Percentiles rank a stretch among this genome's conserved stretches.
phyloP scores from a whole-genome alignment of 805 yeast species.

The Schwanniomyces occidentalis region DNA sequence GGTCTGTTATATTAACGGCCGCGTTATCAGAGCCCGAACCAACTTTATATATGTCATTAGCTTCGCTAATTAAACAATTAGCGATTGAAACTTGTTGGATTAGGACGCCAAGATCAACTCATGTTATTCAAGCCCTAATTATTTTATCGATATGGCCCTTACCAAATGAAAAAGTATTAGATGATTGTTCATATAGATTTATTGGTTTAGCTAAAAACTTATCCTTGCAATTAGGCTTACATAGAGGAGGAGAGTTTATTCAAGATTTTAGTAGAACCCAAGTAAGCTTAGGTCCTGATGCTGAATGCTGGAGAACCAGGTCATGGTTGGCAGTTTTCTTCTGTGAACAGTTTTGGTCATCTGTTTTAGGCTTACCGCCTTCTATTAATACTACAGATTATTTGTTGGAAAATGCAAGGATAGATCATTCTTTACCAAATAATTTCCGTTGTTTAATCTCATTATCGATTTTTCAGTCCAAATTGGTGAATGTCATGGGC shows the following conservation, averaged over 20 bases:
- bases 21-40: slow-evolving; percentile 88
- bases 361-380: slow-evolving; percentile 84
- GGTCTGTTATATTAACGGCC: slow-evolving; percentile 89
- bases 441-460: slow-evolving; percentile 71
- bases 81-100: slow-evolving; percentile 94
- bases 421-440: slow-evolving; percentile 64
- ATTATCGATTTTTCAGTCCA: slow-evolving; percentile 79
- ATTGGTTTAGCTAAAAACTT: slow-evolving; percentile 83
- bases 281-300: slow-evolving; percentile 77
- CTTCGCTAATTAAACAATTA: slow-evolving; percentile 76
- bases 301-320: slow-evolving; percentile 92
- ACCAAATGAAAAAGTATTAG: slow-evolving; percentile 88
- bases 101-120: slow-evolving; percentile 89
- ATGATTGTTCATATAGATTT: slow-evolving; percentile 88
- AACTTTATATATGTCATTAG: slow-evolving; percentile 68
- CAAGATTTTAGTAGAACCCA: slow-evolving; percentile 90
- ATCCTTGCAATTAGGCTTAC: slow-evolving; percentile 84
- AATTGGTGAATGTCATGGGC: slow-evolving; percentile 83
- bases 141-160: slow-evolving; percentile 90
- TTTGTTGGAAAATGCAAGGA: slow-evolving; percentile 73
- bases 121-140: slow-evolving; percentile 85
- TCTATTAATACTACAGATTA: slow-evolving; percentile 77
- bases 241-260: slow-evolving; percentile 83
- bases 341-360: slow-evolving; percentile 88
- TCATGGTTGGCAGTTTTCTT: slow-evolving; percentile 90